These are phyloP conservation scores for Alternaria novae-zelandiae DNA, from an alignment of 2,329 filamentous ascomycete species.

Conservation along the genomic window DNA sequence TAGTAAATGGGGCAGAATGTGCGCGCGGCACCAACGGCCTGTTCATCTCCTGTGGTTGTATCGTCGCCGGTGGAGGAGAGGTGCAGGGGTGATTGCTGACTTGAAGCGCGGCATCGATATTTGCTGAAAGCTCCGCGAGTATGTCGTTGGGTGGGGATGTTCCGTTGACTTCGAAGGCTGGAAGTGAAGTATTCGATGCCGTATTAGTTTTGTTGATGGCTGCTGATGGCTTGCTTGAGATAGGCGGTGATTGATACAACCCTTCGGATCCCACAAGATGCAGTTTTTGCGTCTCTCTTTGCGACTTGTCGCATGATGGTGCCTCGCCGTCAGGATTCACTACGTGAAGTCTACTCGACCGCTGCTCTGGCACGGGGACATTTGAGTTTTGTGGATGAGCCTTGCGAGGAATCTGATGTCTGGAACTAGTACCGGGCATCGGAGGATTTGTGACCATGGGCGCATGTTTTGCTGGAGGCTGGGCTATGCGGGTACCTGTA, in stretches of 20 bases:
- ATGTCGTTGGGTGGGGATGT: background rate
- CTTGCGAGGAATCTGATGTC: background rate
- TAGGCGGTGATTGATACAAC: background rate
- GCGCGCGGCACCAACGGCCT: background rate
- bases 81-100: background rate
- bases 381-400: background rate
- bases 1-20: background rate
- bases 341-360: background rate
- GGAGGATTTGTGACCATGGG: no score
- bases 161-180: conserved; percentile 23
- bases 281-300: background rate
- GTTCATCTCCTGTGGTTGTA: background rate
- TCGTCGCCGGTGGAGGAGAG: background rate
- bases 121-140: conserved; percentile 29
- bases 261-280: conserved; percentile 12
- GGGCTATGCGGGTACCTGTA: background rate
- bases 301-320: background rate
- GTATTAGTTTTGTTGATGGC: background rate
- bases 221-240: background rate
- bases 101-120: conserved; percentile 10
- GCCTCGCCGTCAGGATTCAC: background rate
- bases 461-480: background rate
- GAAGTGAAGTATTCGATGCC: background rate
- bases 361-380: background rate
- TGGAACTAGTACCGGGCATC: background rate